A percentile compares a stretch with the other conserved stretches of the same genome.
phyloP scores from a whole-genome alignment of 164 flowering plant species.

The Sedum album region DNA sequence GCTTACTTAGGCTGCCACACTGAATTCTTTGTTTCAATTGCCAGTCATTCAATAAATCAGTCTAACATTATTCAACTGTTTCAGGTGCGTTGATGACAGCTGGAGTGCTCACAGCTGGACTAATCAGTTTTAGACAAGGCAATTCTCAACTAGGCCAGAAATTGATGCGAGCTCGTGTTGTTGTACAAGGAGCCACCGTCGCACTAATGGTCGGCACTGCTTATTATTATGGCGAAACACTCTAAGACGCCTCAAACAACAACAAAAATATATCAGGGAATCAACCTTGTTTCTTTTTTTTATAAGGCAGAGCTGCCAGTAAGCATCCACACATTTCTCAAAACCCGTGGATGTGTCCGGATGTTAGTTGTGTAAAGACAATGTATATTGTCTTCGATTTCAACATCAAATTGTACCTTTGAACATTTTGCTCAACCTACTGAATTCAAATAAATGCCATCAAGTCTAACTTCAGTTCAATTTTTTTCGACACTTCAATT shows the following conservation, averaged over 20 bases:
- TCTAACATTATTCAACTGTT: slow-evolving; percentile 2
- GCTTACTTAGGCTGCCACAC: neutral
- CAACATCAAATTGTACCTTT: neutral
- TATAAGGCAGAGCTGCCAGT: neutral
- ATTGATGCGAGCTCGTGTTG: slow-evolving; percentile 90
- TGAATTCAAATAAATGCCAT: neutral
- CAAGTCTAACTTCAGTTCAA: too few species aligned
- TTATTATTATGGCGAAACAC: slow-evolving; percentile 46
- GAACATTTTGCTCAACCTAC: neutral
- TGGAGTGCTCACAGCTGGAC: slow-evolving; percentile 89
- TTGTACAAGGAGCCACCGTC: slow-evolving; percentile 89
- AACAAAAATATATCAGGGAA: neutral
- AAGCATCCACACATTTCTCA: neutral
- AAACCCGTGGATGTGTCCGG: neutral
- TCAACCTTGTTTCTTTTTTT: neutral
- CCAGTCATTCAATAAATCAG: neutral
- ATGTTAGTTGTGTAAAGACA: neutral
- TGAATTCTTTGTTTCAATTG: neutral
- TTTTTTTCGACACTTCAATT: too few species aligned
- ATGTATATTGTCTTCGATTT: neutral
- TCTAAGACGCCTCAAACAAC: neutral
- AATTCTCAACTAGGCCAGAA: slow-evolving; percentile 85
- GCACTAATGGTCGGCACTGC: slow-evolving; percentile 91
- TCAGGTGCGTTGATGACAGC: slow-evolving; percentile 86
- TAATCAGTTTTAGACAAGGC: slow-evolving; percentile 82